phyloP scores from a whole-genome alignment of 139 green algal species.

The Protoeuglena noctilucae region DNA sequence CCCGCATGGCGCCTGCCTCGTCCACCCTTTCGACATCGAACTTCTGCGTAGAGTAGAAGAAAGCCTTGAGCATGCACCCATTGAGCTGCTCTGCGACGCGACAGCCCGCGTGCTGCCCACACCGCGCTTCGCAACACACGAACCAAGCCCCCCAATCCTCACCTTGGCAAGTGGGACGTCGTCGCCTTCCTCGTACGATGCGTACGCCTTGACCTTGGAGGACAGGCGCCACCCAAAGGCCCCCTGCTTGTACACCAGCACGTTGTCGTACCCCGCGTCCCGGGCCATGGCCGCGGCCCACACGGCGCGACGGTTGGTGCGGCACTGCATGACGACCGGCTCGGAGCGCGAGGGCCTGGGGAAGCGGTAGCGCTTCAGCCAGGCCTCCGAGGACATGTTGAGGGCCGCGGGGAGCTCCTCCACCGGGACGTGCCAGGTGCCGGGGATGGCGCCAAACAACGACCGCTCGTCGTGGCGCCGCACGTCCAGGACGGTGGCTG shows the following conservation, averaged over 20 bases:
- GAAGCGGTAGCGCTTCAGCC: conserved; percentile 29
- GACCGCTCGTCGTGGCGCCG: conserved; percentile 51
- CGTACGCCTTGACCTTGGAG: conserved; percentile 33
- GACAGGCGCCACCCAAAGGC: conserved; percentile 42
- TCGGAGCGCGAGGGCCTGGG: conserved; percentile 20
- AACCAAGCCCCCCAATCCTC: too few species aligned
- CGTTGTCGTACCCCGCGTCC: conserved; percentile 9
- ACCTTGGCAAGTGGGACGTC: too few species aligned
- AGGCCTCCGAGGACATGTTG: conserved; percentile 17
- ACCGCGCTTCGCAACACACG: background rate
- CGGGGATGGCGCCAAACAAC: conserved; percentile 50
- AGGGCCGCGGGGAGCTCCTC: conserved; percentile 8
- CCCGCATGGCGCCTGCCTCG: conserved; percentile 5
- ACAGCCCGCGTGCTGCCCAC: background rate
- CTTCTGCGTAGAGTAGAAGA: too few species aligned
- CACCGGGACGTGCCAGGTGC: conserved; percentile 25
- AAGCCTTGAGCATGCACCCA: conserved; percentile 33
- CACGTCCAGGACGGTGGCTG: conserved; percentile 36
- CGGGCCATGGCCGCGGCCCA: conserved; percentile 49
- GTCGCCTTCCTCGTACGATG: conserved; percentile 30
- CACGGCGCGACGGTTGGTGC: conserved; percentile 26
- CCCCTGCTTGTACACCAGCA: conserved; percentile 29
- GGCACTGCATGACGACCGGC: conserved; percentile 34
- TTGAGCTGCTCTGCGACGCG: background rate
- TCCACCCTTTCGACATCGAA: conserved; percentile 15